Evolutionary conservation across 1,284 basidiomycete genomes (phyloP).

Genomic region (Pseudozyma pruni): DNA sequence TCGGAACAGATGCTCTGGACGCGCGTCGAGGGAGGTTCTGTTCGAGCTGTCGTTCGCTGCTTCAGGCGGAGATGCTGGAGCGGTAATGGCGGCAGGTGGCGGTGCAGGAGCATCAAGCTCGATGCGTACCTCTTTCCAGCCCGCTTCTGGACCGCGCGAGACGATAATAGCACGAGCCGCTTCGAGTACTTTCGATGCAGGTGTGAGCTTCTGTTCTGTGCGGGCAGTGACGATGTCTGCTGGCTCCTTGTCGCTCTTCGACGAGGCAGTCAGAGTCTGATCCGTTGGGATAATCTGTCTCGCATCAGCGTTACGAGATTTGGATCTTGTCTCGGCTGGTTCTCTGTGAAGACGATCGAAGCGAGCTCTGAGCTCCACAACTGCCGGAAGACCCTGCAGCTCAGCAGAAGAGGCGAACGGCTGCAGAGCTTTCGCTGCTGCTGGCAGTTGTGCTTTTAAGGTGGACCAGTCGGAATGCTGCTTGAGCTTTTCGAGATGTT

Average conservation of each 20-base stretch:
- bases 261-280: neutral
- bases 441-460: conserved; percentile 13
- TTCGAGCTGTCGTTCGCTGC: conserved; percentile 5
- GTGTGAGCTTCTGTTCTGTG: conserved; percentile 9
- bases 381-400: conserved; percentile 21
- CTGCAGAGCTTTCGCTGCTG: conserved; percentile 9
- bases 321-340: neutral
- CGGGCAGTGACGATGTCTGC: neutral
- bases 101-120: conserved; percentile 27
- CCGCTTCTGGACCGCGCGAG: conserved; percentile 17
- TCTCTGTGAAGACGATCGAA: conserved; percentile 22
- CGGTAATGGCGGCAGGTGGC: conserved; percentile 7
- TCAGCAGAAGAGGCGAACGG: conserved; percentile 9
- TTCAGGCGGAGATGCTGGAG: neutral
- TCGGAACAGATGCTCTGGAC: conserved; percentile 15
- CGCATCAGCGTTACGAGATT: neutral
- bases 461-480: conserved; percentile 9
- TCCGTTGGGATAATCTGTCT: neutral
- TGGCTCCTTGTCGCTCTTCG: neutral
- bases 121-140: conserved; percentile 41
- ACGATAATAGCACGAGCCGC: conserved; percentile 32
- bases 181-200: conserved; percentile 31
- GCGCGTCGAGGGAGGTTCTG: conserved; percentile 18
- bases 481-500: conserved; percentile 28
- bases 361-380: conserved; percentile 32